A percentile compares a stretch with the other conserved stretches of the same genome.
phyloP scores from a whole-genome alignment of 1,284 basidiomycete genomes.

The Apiotrichum veenhuisii region DNA sequence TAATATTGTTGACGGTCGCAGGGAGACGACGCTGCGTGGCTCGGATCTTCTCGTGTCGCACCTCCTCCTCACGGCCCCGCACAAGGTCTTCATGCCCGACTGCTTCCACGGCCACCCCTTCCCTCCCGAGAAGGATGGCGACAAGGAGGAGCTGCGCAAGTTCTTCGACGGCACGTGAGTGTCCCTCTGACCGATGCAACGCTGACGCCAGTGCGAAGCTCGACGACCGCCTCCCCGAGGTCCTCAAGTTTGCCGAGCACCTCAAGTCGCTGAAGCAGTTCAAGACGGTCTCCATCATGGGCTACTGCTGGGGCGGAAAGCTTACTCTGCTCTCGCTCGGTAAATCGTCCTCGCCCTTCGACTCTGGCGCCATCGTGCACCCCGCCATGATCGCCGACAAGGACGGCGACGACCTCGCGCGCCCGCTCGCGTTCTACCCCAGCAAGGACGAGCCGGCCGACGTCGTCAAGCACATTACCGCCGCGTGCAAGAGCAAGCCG shows the following conservation, averaged over 20 bases:
- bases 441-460: conserved; percentile 39
- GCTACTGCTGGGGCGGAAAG: conserved; percentile 47
- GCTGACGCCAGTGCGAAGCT: conserved; percentile 31
- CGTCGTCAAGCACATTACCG: conserved; percentile 30
- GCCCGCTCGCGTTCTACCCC: conserved; percentile 40
- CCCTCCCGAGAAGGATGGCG: conserved; percentile 40
- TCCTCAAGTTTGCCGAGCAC: conserved; percentile 32
- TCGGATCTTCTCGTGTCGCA: conserved; percentile 36
- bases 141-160: conserved; percentile 36
- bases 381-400: conserved; percentile 41
- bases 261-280: conserved; percentile 25
- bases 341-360: conserved; percentile 20
- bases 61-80: conserved; percentile 26
- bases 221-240: conserved; percentile 37
- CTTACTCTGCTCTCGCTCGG: conserved; percentile 31
- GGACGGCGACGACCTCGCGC: conserved; percentile 36
- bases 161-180: conserved; percentile 42
- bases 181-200: not conserved
- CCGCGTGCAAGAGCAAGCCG: conserved; percentile 25
- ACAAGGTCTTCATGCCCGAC: conserved; percentile 40
- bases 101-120: conserved; percentile 40
- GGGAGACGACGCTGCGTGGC: conserved; percentile 42
- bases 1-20: conserved; percentile 15
- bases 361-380: conserved; percentile 35
- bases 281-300: conserved; percentile 34